Percentiles rank a stretch among this genome's conserved stretches.
Conservation (phyloP, 164 flowering plant species). For the Platanus orientalis region DNA sequence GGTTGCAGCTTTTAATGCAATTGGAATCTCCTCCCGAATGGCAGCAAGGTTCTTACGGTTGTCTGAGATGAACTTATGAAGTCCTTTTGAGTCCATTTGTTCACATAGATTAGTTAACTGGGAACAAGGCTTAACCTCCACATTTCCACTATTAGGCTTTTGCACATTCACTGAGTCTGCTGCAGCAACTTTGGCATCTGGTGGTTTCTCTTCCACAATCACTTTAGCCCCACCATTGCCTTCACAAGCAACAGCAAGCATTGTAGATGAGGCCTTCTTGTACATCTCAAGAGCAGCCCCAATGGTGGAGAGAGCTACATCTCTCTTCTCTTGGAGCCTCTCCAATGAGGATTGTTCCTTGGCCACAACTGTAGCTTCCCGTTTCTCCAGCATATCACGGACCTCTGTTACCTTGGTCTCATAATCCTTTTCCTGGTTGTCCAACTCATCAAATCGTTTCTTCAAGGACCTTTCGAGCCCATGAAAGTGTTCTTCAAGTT, state of each 20-base stretch:
- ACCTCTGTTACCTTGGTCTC: constrained; percentile 60
- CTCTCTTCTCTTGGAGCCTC: constrained; percentile 80
- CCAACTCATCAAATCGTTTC: constrained; percentile 79
- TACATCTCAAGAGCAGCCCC: constrained; percentile 48
- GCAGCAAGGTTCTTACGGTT: constrained; percentile 85
- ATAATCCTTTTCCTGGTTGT: constrained; percentile 78
- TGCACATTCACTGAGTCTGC: constrained; percentile 27
- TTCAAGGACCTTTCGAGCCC: constrained; percentile 91
- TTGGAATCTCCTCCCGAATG: constrained; percentile 78
- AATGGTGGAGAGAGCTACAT: constrained; percentile 74
- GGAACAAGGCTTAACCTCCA: constrained; percentile 50
- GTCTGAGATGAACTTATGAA: constrained; percentile 87
- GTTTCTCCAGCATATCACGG: constrained; percentile 52
- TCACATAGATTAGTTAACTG: constrained; percentile 67
- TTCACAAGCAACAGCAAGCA: constrained; percentile 27
- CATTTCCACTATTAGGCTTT: constrained; percentile 26
- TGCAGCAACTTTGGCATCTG: constrained; percentile 34
- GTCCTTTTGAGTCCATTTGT: constrained; percentile 79
- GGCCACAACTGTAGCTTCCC: constrained; percentile 72
- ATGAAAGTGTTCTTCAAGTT: constrained; percentile 90
- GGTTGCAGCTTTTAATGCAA: constrained; percentile 64
- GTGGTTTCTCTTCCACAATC: constrained; percentile 42
- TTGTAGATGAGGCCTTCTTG: constrained; percentile 32
- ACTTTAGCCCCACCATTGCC: constrained; percentile 20
- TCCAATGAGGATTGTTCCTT: constrained; percentile 74